phyloP scores from a whole-genome alignment of 148 eudicot species.

The Suaeda aralocaspica region DNA sequence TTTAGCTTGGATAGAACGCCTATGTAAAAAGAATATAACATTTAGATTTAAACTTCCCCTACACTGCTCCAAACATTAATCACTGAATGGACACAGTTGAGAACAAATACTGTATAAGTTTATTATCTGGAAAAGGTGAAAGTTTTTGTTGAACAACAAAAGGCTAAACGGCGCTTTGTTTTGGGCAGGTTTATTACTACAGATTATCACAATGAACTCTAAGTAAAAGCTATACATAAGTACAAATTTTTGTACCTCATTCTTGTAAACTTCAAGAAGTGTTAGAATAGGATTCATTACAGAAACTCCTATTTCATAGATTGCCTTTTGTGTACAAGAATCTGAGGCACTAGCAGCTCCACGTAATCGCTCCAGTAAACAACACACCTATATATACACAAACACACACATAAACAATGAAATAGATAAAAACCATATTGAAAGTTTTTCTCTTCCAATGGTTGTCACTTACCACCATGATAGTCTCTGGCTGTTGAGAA shows the following conservation, averaged over 20 bases:
- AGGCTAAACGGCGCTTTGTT: neutral
- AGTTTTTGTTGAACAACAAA: neutral
- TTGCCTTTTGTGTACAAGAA: slow-evolving; percentile 86
- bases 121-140: neutral
- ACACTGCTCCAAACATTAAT: neutral
- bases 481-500: slow-evolving; percentile 77
- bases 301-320: slow-evolving; percentile 82
- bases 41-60: neutral
- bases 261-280: slow-evolving; percentile 76
- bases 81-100: neutral
- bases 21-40: neutral
- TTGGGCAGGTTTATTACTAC: neutral
- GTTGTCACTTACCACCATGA: slow-evolving; percentile 53
- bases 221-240: neutral
- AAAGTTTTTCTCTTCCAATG: neutral
- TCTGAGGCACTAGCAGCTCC: slow-evolving; percentile 94
- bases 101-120: neutral
- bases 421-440: neutral
- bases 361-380: slow-evolving; percentile 90
- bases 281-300: slow-evolving; percentile 62
- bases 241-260: slow-evolving; percentile 56
- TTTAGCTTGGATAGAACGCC: neutral
- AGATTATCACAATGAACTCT: neutral
- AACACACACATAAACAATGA: slow-evolving; percentile 6
- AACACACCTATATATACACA: slow-evolving; percentile 52